These are phyloP conservation scores for Candida suzukii DNA, from an alignment of 805 yeast genomes.

Conservation along the genomic window DNA sequence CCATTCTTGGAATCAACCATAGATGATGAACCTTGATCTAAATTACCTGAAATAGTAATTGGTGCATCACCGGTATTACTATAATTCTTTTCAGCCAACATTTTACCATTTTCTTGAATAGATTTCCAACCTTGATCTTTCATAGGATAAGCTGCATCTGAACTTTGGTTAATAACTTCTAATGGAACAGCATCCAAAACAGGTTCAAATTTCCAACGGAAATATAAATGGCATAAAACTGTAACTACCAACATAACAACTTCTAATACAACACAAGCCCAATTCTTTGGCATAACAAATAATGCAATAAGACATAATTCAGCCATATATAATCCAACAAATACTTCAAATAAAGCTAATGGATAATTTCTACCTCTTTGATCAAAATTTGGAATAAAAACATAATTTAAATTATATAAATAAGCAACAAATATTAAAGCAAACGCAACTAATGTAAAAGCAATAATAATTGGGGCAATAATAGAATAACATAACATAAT, in stretches of 20 bases:
- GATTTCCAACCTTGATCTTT: conserved; percentile 61
- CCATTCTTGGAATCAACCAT: conserved; percentile 1
- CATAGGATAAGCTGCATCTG: conserved; percentile 51
- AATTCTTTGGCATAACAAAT: conserved; percentile 69
- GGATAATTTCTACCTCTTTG: conserved; percentile 71
- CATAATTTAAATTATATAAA: conserved; percentile 58
- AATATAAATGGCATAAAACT: conserved; percentile 49
- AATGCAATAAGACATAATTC: conserved; percentile 64
- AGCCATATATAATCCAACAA: conserved; percentile 64
- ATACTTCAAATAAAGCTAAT: conserved; percentile 62
- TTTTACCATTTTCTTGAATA: conserved; percentile 42
- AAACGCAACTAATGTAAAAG: conserved; percentile 57
- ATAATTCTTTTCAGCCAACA: conserved; percentile 29
- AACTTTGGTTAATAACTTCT: conserved; percentile 48
- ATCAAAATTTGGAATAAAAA: conserved; percentile 51
- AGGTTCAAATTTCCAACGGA: conserved; percentile 54
- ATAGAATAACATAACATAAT: conserved; percentile 71
- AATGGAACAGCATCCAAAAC: conserved; percentile 64
- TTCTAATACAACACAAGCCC: conserved; percentile 74
- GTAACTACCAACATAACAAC: conserved; percentile 53
- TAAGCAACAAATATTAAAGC: conserved; percentile 53
- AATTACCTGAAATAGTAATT: conserved; percentile 6
- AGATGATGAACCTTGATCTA: conserved; percentile 4
- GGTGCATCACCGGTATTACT: conserved; percentile 17
- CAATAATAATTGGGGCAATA: conserved; percentile 67